Evolutionary conservation across 148 eudicot species (phyloP).

Genomic region (Pouteria glomerata): DNA sequence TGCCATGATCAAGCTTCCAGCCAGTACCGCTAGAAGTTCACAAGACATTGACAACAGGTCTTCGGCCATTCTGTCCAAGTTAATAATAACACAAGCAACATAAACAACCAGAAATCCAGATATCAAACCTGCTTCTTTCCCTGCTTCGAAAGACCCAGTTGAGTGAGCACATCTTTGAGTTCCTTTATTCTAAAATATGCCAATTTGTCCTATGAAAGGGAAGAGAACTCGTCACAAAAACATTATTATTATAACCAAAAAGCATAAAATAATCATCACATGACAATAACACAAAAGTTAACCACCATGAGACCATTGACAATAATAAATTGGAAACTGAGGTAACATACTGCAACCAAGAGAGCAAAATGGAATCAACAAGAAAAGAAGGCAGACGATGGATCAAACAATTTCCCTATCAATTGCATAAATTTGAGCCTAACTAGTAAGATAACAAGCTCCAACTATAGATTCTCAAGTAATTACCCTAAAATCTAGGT

Average conservation of each 20-base stretch:
- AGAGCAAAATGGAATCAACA: background rate
- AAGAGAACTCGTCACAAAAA: background rate
- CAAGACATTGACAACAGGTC: background rate
- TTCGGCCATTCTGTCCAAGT: background rate
- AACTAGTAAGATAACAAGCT: no score
- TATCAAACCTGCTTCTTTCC: slow-evolving; percentile 88
- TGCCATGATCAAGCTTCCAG: background rate
- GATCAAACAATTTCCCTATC: no score
- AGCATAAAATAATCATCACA: background rate
- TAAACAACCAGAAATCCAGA: background rate
- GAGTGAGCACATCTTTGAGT: slow-evolving; percentile 92
- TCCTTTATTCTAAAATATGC: slow-evolving; percentile 92
- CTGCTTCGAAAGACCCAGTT: slow-evolving; percentile 87
- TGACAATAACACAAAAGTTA: background rate
- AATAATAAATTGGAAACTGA: background rate
- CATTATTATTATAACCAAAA: background rate
- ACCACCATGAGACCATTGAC: slow-evolving; percentile 1
- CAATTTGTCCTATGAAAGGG: slow-evolving; percentile 65
- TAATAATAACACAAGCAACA: background rate
- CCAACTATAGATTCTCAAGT: no score
- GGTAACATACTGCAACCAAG: background rate
- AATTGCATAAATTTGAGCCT: no score
- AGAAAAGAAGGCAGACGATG: background rate
- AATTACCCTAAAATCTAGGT: no score
- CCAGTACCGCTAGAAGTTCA: background rate